These are phyloP conservation scores for Teunomyces cretensis DNA, from an alignment of 805 yeast genomes.

Conservation along the genomic window DNA sequence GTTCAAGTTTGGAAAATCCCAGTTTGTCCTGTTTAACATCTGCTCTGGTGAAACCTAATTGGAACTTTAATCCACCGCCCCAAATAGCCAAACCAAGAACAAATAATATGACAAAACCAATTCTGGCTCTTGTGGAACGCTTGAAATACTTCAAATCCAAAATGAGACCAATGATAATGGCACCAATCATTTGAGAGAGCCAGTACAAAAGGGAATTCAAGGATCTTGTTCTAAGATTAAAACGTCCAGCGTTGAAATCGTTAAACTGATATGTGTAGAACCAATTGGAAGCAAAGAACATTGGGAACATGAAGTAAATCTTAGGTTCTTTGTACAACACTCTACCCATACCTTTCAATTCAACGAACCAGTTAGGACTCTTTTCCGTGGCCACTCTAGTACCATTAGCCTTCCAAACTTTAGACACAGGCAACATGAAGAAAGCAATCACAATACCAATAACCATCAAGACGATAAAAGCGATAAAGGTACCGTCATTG, in stretches of 20 bases:
- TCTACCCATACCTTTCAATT: constrained; percentile 39
- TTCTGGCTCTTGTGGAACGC: constrained; percentile 47
- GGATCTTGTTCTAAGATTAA: constrained; percentile 60
- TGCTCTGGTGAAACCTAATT: constrained; percentile 40
- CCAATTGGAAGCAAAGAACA: constrained; percentile 65
- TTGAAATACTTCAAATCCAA: constrained; percentile 44
- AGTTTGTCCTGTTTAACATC: constrained; percentile 18
- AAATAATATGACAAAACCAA: constrained; percentile 43
- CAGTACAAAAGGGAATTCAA: constrained; percentile 62
- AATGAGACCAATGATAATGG: constrained; percentile 47
- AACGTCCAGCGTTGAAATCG: constrained; percentile 54
- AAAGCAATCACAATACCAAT: constrained; percentile 46
- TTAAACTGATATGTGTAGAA: constrained; percentile 66
- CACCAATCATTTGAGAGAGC: constrained; percentile 60
- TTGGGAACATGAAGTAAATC: constrained; percentile 54
- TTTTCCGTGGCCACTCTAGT: constrained; percentile 45
- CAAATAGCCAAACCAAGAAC: constrained; percentile 48
- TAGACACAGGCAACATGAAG: constrained; percentile 47
- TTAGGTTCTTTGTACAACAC: constrained; percentile 42
- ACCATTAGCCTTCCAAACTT: constrained; percentile 52
- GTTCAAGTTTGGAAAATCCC: constrained; percentile 12
- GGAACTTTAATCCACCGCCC: constrained; percentile 60
- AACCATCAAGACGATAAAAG: constrained; percentile 52
- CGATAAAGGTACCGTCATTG: constrained; percentile 53
- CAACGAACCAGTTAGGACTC: constrained; percentile 47